These are phyloP conservation scores for Hyaloscypha finlandica DNA, from an alignment of 495 filamentous ascomycete species.

Conservation along the genomic window DNA sequence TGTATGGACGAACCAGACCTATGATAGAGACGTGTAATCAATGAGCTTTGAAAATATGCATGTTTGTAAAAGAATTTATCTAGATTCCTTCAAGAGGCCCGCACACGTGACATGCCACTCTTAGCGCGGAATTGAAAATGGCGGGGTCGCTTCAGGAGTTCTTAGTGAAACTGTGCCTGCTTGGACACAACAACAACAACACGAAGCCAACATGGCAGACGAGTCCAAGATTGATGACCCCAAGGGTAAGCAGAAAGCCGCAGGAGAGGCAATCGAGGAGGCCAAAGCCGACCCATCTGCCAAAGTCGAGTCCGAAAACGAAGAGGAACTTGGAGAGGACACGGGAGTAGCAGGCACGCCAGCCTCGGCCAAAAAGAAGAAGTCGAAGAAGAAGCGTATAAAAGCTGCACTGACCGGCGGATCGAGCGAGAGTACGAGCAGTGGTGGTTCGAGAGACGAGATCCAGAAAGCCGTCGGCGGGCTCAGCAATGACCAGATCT, in stretches of 20 bases:
- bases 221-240: conserved; percentile 49
- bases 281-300: conserved; percentile 20
- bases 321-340: conserved; percentile 44
- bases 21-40: neutral
- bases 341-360: conserved; percentile 31
- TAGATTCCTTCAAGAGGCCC: neutral
- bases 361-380: conserved; percentile 48
- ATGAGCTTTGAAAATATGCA: neutral
- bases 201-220: conserved; percentile 39
- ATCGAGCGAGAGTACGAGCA: conserved; percentile 20
- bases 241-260: conserved; percentile 27
- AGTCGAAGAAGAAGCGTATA: conserved; percentile 54
- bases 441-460: conserved; percentile 31
- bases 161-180: neutral
- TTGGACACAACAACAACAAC: conserved; percentile 4
- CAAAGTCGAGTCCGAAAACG: conserved; percentile 38
- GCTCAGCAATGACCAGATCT: conserved; percentile 49
- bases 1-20: neutral
- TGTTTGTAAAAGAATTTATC: neutral
- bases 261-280: conserved; percentile 32
- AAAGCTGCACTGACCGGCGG: conserved; percentile 35
- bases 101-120: conserved; percentile 3
- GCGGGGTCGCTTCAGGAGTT: neutral
- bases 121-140: neutral
- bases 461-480: conserved; percentile 46